Conservation (phyloP, 106 monocot species). For the Triglochin maritima region DNA sequence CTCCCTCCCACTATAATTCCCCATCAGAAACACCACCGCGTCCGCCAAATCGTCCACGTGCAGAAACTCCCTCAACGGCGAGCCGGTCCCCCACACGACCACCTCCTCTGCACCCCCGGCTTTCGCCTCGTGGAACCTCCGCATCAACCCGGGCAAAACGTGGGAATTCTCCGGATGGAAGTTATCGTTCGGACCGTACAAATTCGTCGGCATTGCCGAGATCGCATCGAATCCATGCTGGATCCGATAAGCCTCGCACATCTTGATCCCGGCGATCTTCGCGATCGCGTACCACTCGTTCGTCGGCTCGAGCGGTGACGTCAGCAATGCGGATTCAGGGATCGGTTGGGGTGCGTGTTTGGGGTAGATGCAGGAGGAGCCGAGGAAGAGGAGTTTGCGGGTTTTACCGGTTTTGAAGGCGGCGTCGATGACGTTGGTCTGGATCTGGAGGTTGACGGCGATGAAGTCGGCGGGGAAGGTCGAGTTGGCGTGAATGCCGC, state of each 20-base stretch:
- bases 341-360: slow-evolving; percentile 93
- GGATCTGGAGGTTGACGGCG: slow-evolving; percentile 89
- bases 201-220: slow-evolving; percentile 96
- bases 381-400: slow-evolving; percentile 78
- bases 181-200: slow-evolving; percentile 87
- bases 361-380: slow-evolving; percentile 99
- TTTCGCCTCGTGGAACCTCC: slow-evolving; percentile 92
- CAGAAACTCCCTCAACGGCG: slow-evolving; percentile 82
- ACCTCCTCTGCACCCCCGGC: slow-evolving; percentile 36
- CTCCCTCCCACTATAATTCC: slow-evolving; percentile 54
- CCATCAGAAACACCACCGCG: slow-evolving; percentile 78
- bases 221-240: slow-evolving; percentile 71
- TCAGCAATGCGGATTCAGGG: slow-evolving; percentile 62
- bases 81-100: slow-evolving; percentile 86
- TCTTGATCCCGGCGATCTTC: slow-evolving; percentile 95
- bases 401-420: slow-evolving; percentile 40
- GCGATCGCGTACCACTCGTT: slow-evolving; percentile 98
- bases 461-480: slow-evolving; percentile 96
- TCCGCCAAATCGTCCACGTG: slow-evolving; percentile 91
- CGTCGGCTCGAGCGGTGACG: slow-evolving; percentile 87
- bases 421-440: slow-evolving; percentile 89
- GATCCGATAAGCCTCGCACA: slow-evolving; percentile 81
- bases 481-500: slow-evolving; percentile 96
- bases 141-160: slow-evolving; percentile 70
- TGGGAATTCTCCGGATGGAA: slow-evolving; percentile 98